Percentiles rank a stretch among this genome's conserved stretches.
phyloP scores from a whole-genome alignment of 768 basidiomycete species.

The Pulveroboletus sp. region DNA sequence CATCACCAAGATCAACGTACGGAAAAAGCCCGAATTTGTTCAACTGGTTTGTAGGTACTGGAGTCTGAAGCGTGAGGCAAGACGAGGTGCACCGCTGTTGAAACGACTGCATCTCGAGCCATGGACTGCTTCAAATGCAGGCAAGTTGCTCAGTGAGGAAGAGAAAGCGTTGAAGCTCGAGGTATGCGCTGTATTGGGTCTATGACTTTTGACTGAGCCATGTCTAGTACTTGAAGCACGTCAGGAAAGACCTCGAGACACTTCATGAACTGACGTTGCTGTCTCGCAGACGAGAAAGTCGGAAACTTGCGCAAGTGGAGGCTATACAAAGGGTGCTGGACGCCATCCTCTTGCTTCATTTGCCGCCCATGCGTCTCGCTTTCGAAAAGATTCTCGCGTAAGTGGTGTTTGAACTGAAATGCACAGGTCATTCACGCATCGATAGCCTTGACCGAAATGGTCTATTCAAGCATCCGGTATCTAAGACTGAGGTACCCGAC shows the following conservation, averaged over 20 bases:
- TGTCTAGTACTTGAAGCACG: conserved; percentile 50
- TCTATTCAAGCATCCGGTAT: conserved; percentile 83
- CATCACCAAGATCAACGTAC: conserved; percentile 61
- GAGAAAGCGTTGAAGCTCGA: conserved; percentile 82
- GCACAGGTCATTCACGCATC: conserved; percentile 6
- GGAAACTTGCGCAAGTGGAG: conserved; percentile 70
- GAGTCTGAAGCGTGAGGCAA: conserved; percentile 94
- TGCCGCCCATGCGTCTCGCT: conserved; percentile 54
- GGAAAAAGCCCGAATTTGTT: conserved; percentile 78
- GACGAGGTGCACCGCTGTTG: conserved; percentile 89
- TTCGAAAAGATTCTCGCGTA: conserved; percentile 74
- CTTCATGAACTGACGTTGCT: conserved; percentile 66
- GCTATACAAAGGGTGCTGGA: conserved; percentile 66
- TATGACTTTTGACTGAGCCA: background rate
- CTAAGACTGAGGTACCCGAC: conserved; percentile 75
- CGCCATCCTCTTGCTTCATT: conserved; percentile 62
- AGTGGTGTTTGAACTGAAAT: conserved; percentile 22
- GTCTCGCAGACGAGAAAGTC: conserved; percentile 73
- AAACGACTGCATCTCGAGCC: conserved; percentile 95
- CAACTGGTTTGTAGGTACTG: conserved; percentile 85
- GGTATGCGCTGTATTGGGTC: conserved; percentile 41
- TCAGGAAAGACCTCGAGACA: conserved; percentile 75
- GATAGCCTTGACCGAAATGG: conserved; percentile 70
- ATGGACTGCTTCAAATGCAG: conserved; percentile 81
- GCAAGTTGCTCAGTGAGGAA: conserved; percentile 69